phyloP scores from a whole-genome alignment of 225 moss, liverwort and hornwort species.

The Pseudoscleropodium purum region DNA sequence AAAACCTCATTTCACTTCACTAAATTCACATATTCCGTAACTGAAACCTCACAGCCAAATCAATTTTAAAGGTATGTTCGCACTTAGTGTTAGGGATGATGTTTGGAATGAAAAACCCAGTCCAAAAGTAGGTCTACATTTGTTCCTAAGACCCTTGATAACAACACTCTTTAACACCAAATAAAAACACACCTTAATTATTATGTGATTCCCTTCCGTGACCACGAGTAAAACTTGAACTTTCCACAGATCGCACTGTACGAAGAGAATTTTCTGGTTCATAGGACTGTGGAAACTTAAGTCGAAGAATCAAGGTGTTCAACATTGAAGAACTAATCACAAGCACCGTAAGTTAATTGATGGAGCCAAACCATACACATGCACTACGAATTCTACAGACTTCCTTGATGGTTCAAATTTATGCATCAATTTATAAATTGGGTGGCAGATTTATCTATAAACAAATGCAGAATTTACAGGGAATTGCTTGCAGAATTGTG shows the following conservation, averaged over 20 bases:
- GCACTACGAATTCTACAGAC: neutral
- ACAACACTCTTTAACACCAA: no score
- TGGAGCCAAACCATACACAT: neutral
- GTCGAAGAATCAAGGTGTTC: neutral
- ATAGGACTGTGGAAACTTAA: neutral
- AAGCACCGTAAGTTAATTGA: neutral
- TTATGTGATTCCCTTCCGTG: no score
- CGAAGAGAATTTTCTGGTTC: neutral
- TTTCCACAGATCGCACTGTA: neutral
- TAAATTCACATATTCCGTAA: neutral
- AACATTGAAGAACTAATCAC: neutral
- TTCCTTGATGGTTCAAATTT: neutral
- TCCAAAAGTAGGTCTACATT: no score
- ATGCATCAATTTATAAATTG: neutral
- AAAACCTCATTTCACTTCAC: no score
- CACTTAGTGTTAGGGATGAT: no score
- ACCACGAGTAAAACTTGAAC: neutral
- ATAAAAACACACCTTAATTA: no score
- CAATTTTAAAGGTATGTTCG: no score
- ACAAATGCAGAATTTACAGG: neutral
- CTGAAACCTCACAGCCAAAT: neutral
- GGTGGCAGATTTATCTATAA: neutral
- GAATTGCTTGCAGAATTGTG: no score
- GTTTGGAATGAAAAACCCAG: no score
- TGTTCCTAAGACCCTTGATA: no score